Percentiles rank a stretch among this genome's conserved stretches.
phyloP scores from a whole-genome alignment of 768 basidiomycete species.

The Symmetrospora coprosmae region DNA sequence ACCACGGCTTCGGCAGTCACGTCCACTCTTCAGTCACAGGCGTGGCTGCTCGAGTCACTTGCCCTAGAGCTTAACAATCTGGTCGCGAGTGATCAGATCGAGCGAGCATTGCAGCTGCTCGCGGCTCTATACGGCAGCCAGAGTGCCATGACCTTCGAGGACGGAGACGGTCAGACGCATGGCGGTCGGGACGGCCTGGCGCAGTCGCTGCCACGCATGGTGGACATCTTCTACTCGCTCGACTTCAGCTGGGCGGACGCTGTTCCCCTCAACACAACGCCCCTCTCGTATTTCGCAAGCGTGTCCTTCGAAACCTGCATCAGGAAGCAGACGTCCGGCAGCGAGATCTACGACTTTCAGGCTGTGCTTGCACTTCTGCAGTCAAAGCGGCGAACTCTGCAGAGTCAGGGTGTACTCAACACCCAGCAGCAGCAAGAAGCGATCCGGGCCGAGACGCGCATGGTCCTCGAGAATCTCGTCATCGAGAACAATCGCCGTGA shows the following conservation, averaged over 20 bases:
- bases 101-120: conserved; percentile 44
- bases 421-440: conserved; percentile 49
- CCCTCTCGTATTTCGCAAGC: conserved; percentile 46
- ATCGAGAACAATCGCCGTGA: conserved; percentile 78
- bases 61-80: conserved; percentile 79
- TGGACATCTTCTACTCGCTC: conserved; percentile 74
- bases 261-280: conserved; percentile 51
- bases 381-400: conserved; percentile 48
- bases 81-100: conserved; percentile 60
- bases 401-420: conserved; percentile 53
- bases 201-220: conserved; percentile 68
- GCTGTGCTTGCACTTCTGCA: conserved; percentile 59
- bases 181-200: conserved; percentile 40
- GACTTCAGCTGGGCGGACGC: conserved; percentile 77
- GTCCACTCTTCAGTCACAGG: conserved; percentile 66
- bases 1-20: conserved; percentile 49
- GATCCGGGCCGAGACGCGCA: conserved; percentile 53
- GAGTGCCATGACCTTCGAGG: conserved; percentile 41
- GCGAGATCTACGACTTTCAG: conserved; percentile 64
- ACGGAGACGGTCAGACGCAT: conserved; percentile 44
- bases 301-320: conserved; percentile 59
- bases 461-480: conserved; percentile 68
- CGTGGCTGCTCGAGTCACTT: conserved; percentile 67
- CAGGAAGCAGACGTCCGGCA: conserved; percentile 54
- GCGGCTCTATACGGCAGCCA: conserved; percentile 58